Conservation (phyloP, 1,139 yeast species). For the Meyerozyma smithsonii region DNA sequence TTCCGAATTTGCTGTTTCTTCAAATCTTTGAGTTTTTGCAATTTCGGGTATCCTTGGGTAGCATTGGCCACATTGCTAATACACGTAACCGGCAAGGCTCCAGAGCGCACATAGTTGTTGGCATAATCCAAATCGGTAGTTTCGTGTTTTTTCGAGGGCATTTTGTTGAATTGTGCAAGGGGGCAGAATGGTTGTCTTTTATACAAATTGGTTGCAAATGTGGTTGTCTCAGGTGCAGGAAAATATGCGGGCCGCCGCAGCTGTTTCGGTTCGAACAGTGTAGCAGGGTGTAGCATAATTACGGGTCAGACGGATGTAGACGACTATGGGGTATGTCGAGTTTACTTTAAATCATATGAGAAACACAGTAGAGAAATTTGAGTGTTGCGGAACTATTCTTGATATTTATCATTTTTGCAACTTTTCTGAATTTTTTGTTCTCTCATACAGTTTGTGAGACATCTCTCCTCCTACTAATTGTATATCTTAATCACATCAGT, state of each 20-base stretch:
- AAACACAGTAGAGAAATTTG: too few species aligned
- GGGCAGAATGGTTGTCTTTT: not conserved
- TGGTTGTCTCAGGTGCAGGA: conserved; percentile 2
- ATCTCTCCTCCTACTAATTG: too few species aligned
- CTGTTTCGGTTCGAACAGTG: not conserved
- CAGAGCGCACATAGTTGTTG: conserved; percentile 61
- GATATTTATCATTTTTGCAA: not conserved
- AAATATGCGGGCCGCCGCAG: not conserved
- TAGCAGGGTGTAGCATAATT: not conserved
- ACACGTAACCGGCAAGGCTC: conserved; percentile 51
- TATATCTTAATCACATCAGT: too few species aligned
- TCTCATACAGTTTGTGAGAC: not conserved
- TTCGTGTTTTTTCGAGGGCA: not conserved
- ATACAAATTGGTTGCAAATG: conserved; percentile 1
- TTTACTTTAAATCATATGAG: too few species aligned
- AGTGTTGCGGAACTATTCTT: too few species aligned
- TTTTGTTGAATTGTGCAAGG: not conserved
- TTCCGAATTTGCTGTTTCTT: conserved; percentile 46
- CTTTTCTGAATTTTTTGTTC: not conserved
- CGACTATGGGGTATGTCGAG: not conserved
- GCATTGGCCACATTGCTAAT: conserved; percentile 64
- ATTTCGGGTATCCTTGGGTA: conserved; percentile 80
- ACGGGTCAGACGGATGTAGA: not conserved
- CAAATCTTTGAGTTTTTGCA: conserved; percentile 60
- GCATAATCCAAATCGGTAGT: conserved; percentile 58